Evolutionary conservation across 2,329 filamentous ascomycete genomes (phyloP).

Genomic region (Elsinoe ampelina): DNA sequence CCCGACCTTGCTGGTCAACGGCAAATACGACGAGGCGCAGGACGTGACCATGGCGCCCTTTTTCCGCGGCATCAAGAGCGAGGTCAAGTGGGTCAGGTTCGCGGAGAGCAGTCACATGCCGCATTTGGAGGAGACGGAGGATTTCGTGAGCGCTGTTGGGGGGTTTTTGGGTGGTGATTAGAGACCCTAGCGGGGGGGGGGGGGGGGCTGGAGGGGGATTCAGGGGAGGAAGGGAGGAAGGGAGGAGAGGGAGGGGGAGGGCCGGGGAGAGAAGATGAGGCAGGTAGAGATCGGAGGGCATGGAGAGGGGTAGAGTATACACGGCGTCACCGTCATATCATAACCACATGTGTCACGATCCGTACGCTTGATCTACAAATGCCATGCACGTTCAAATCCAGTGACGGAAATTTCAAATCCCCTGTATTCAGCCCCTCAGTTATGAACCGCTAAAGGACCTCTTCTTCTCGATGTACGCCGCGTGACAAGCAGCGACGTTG

Average conservation of each 20-base stretch:
- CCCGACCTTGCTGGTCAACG: slow-evolving; percentile 35
- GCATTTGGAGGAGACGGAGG: slow-evolving; percentile 32
- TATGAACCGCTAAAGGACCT: slow-evolving; percentile 12
- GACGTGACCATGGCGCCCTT: slow-evolving; percentile 30
- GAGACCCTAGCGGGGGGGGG: too few relatives aligned
- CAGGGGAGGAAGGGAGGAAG: too few relatives aligned
- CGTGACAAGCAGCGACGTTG: not conserved
- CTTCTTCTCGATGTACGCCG: not conserved
- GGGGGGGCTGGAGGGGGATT: too few relatives aligned
- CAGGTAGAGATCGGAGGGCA: too few relatives aligned
- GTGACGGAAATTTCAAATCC: slow-evolving; percentile 2
- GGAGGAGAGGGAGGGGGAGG: too few relatives aligned
- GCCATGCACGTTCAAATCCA: too few relatives aligned
- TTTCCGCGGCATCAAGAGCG: slow-evolving; percentile 28
- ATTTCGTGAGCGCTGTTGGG: slow-evolving; percentile 28
- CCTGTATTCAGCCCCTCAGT: not conserved
- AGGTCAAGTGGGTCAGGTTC: slow-evolving; percentile 34
- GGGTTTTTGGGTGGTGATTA: slow-evolving; percentile 23
- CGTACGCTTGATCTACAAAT: too few relatives aligned
- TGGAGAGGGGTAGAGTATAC: not conserved
- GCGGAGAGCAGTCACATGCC: slow-evolving; percentile 27
- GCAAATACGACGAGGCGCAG: slow-evolving; percentile 32
- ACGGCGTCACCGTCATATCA: not conserved
- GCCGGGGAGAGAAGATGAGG: not conserved
- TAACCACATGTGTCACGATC: not conserved